Conservation (phyloP, 2,329 filamentous ascomycete genomes). For the Stachybotrys echinatus region DNA sequence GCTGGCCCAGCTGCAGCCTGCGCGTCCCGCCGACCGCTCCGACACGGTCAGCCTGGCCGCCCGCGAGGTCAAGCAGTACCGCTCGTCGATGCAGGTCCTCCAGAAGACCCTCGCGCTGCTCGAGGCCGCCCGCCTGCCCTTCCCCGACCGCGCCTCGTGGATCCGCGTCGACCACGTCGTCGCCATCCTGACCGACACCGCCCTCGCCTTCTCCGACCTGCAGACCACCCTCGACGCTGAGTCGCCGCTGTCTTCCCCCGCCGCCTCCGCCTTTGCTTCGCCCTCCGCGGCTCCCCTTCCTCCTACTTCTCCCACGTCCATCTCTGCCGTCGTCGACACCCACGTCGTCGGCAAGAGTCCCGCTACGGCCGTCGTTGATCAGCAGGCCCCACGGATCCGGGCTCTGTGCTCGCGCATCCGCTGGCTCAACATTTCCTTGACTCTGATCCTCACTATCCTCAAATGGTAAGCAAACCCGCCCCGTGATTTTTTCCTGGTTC, state of each 20-base stretch:
- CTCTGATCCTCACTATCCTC: slow-evolving; percentile 32
- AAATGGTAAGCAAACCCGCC: slow-evolving; percentile 26
- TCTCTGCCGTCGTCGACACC: slow-evolving; percentile 5
- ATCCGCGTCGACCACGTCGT: slow-evolving; percentile 27
- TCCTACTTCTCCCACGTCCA: slow-evolving; percentile 7
- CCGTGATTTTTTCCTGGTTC: no score
- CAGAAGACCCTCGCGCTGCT: slow-evolving; percentile 27
- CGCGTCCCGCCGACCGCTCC: slow-evolving; percentile 19
- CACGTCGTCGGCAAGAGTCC: background rate
- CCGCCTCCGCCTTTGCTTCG: slow-evolving; percentile 10
- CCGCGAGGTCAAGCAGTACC: slow-evolving; percentile 29
- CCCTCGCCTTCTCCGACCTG: slow-evolving; percentile 28
- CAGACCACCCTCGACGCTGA: slow-evolving; percentile 19
- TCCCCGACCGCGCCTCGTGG: slow-evolving; percentile 28
- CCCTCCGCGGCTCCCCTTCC: no score
- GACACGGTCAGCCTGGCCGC: slow-evolving; percentile 22
- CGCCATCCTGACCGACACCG: slow-evolving; percentile 28
- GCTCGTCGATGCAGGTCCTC: slow-evolving; percentile 29
- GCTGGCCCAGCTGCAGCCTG: slow-evolving; percentile 25
- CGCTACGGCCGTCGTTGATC: slow-evolving; percentile 13
- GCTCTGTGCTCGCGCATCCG: slow-evolving; percentile 25
- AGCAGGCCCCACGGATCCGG: slow-evolving; percentile 12
- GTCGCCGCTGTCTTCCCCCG: slow-evolving; percentile 10
- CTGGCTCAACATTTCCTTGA: slow-evolving; percentile 33
- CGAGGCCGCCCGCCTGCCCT: slow-evolving; percentile 25